Base-by-base conservation (phyloP, 805 yeast genomes). In the Diddensiella transvaalensis region DNA sequence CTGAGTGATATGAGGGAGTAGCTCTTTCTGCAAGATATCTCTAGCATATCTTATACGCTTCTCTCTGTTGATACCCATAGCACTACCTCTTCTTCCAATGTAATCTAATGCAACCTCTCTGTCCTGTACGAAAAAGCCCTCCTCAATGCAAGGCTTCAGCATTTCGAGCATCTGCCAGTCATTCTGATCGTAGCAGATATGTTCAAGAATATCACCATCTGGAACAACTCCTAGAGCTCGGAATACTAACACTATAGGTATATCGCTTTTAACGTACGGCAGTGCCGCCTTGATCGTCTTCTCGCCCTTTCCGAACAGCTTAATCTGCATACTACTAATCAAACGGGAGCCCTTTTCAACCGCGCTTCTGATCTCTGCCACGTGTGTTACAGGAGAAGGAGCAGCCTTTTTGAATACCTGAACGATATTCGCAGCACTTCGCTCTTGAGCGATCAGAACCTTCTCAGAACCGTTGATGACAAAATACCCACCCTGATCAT, bases 151-250 rank as follows among this genome's bases (percentile, higher is more conserved):
- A 4, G 99, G 99, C 68, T 93, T 95, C 63, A 93, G 77, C 93
- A 93, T 88, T 71, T 93, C 99, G 68, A 93, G 78, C 99, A 93
- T 93, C 71, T 93, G 99, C 97, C 98, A 91, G 73, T 93, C 99
- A 58, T 84, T 86, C 52, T 88, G 89, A 69, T 93, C 99, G 69
- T 91, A 93, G 73, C 99, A 93, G 51, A 93, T 93, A 69, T 93
- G 99, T 70, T 93, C 97, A 63, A 93, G 75, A 62, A 93, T 93
- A 72, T 93, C 99, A 67, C 99, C 99, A 35, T 93, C 99, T 36
- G 98, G 98, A 19, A 93, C 96, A 42, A 93, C 93, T 58, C 99
- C 99, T 51, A 93, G 76, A 8, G 99, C 99, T 74, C 99, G 80
- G 71, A 93, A 93, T 19, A 93, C 96, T 65, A 93, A 85, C 22